Percentiles rank a stretch among this genome's conserved stretches.
Conservation (phyloP, 2,329 filamentous ascomycete genomes). For the Tolypocladium ophioglossoides region DNA sequence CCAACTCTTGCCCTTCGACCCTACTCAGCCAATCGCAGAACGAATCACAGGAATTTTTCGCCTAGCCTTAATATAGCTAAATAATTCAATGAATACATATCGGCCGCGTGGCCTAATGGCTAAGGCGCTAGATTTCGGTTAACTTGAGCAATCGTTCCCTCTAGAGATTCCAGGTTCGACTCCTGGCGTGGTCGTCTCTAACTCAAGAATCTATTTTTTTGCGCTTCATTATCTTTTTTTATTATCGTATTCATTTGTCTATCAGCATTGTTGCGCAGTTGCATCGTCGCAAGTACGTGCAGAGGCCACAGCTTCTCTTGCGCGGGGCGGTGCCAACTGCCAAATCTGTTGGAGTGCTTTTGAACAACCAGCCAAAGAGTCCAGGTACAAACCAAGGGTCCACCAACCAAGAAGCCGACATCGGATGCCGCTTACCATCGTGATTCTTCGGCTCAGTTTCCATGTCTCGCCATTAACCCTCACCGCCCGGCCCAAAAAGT, state of each 20-base stretch:
- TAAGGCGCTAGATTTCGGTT: constrained; percentile 33
- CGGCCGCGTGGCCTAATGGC: constrained; percentile 33
- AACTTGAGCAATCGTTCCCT: constrained; percentile 11
- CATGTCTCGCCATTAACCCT: not conserved
- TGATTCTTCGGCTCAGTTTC: not conserved
- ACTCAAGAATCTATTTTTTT: constrained; percentile 1
- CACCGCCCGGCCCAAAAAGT: not conserved
- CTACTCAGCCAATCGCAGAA: no score
- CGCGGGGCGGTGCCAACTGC: not conserved
- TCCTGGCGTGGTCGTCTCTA: constrained; percentile 28
- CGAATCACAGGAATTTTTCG: not conserved
- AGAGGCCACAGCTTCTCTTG: not conserved
- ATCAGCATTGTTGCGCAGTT: not conserved
- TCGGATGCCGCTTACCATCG: constrained; percentile 4
- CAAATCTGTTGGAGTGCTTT: no score
- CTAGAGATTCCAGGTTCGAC: constrained; percentile 34
- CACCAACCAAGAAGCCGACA: not conserved
- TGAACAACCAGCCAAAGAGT: no score
- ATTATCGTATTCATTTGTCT: not conserved
- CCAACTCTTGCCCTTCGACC: no score
- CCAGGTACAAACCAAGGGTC: not conserved
- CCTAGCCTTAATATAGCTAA: not conserved
- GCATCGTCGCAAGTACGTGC: not conserved
- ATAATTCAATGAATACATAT: constrained; percentile 2
- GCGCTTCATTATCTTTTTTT: not conserved